Base-by-base conservation (phyloP, 2,329 filamentous ascomycete species). In the Pseudogymnoascus sp. region DNA sequence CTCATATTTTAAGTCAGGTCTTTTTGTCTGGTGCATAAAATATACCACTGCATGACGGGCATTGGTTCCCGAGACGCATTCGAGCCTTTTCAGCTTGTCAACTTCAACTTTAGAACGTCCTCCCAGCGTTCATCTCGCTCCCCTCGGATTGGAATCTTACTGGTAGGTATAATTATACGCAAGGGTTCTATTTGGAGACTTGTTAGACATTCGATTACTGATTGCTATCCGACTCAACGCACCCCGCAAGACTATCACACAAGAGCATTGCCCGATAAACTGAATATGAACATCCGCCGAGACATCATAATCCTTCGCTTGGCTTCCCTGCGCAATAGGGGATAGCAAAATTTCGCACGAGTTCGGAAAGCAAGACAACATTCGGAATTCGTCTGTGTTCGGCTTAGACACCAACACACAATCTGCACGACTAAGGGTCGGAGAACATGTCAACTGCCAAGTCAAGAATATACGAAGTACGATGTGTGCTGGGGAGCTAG, bases 171-270 rank as follows among this genome's bases (percentile, higher is more conserved):
- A 52, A 52, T 33, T 52, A 52, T 52, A 52, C 45, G 45, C 23
- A 52, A 52, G 26, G 45, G 10, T n/a, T 19, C n/a, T 26, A 26
- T 48, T 28, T 48, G 21, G 7, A 26, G 41, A 15, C 21, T 26
- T 23, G 38, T 6, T 12, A 41, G 38, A 41, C 38, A 23, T n/a
- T 48, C 21, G 45, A 30, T 18, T 15, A 52, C 23, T 18, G 45
- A 52, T 52, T 52, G 26, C 45, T 52, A 52, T 19, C 45, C 45
- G 45, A 33, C 45, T 52, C 45, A 52, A 52, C 10, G 45, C 45
- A 52, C 45, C 45, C 45, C 45, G 45, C 26, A 52, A 52, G 45
- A 12, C 26, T 30, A 52, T 33, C n/a, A 33, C 45, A 52, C 26
- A 30, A 52, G 45, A 33, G 45, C 5, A 12, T 8, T 26, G 26